Evolutionary conservation across 441 rosid genomes (phyloP).

Genomic region (Mallotus japonicus): DNA sequence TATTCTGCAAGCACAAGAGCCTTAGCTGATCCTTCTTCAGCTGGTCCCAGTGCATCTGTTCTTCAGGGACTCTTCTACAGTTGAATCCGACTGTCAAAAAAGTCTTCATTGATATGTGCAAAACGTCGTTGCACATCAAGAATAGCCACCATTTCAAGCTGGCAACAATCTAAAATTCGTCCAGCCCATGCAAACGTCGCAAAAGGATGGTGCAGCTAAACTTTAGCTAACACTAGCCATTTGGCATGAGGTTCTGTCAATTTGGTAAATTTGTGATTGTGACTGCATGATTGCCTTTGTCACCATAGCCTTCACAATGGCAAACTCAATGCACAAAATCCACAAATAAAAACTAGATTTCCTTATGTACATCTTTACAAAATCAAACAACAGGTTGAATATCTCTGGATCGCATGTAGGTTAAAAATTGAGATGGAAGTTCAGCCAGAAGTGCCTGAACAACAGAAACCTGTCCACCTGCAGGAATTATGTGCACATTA

Average conservation of each 20-base stretch:
- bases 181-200: conserved; percentile 4
- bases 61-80: neutral
- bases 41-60: neutral
- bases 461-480: conserved; percentile 74
- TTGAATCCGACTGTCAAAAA: neutral
- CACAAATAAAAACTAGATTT: conserved; percentile 10
- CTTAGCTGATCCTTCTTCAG: neutral
- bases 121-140: neutral
- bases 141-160: conserved; percentile 1
- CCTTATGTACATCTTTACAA: conserved; percentile 34
- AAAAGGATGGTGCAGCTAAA: neutral
- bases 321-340: conserved; percentile 26
- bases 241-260: neutral
- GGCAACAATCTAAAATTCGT: neutral
- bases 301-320: conserved; percentile 10
- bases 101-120: neutral
- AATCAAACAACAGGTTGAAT: conserved; percentile 48
- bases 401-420: conserved; percentile 65
- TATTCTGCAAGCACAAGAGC: neutral
- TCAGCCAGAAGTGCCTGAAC: conserved; percentile 81
- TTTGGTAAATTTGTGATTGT: neutral
- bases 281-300: conserved; percentile 7
- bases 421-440: conserved; percentile 75
- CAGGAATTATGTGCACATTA: conserved; percentile 20
- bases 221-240: neutral